phyloP scores from a whole-genome alignment of 2,329 filamentous ascomycete species.

The Penicillium brevicompactum region DNA sequence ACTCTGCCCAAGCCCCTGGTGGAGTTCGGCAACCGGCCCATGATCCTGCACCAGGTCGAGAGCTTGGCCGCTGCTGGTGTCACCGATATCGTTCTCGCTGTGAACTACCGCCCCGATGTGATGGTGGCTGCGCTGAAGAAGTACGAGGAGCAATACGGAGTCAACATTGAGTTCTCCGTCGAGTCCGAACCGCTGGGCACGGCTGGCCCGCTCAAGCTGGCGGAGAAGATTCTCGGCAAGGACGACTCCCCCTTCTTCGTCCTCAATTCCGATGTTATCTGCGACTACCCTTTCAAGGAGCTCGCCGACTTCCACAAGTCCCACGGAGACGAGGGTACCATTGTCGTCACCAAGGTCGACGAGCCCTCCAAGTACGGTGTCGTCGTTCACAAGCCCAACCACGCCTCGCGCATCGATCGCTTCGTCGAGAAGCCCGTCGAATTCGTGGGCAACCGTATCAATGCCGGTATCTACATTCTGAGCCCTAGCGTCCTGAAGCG shows the following conservation, averaged over 20 bases:
- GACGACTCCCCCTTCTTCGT: slow-evolving; percentile 97
- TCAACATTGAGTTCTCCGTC: slow-evolving; percentile 96
- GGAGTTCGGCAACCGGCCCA: slow-evolving; percentile 98
- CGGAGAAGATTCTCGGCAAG: slow-evolving; percentile 88
- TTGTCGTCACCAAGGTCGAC: slow-evolving; percentile 98
- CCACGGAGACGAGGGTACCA: slow-evolving; percentile 95
- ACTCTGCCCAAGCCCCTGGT: slow-evolving; percentile 97
- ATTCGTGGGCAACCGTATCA: slow-evolving; percentile 98
- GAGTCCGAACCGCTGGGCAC: slow-evolving; percentile 95
- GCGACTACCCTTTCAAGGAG: slow-evolving; percentile 92
- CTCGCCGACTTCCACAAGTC: slow-evolving; percentile 88
- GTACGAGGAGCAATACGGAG: slow-evolving; percentile 90
- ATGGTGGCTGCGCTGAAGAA: slow-evolving; percentile 94
- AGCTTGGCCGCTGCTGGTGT: slow-evolving; percentile 90
- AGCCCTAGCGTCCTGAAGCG: slow-evolving; percentile 88
- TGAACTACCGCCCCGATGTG: slow-evolving; percentile 98
- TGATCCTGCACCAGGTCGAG: slow-evolving; percentile 98
- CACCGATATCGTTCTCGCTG: slow-evolving; percentile 94
- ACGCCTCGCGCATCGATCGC: slow-evolving; percentile 89
- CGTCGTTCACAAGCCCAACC: slow-evolving; percentile 92
- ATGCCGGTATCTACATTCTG: slow-evolving; percentile 96
- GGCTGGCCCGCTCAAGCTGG: slow-evolving; percentile 91
- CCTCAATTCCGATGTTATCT: slow-evolving; percentile 97
- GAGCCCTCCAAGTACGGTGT: slow-evolving; percentile 99
- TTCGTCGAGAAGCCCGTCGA: slow-evolving; percentile 99